A percentile compares a stretch with the other conserved stretches of the same genome.
phyloP scores from a whole-genome alignment of 2,329 filamentous ascomycete species.

The Nemania sp. region DNA sequence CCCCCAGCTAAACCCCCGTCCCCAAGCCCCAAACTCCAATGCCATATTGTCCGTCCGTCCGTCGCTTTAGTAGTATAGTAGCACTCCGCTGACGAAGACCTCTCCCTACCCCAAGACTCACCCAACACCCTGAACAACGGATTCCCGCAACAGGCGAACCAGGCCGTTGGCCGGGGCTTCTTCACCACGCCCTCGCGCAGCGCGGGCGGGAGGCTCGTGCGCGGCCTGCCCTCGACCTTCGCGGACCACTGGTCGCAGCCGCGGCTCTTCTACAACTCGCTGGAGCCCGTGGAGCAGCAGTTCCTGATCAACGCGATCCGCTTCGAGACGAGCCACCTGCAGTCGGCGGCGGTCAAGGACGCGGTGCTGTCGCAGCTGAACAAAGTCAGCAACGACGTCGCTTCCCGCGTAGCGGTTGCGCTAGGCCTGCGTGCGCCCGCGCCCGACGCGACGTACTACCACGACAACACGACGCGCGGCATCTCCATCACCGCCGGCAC shows the following conservation, averaged over 20 bases:
- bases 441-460: slow-evolving; percentile 68
- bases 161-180: slow-evolving; percentile 67
- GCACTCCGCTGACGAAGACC: slow-evolving; percentile 2
- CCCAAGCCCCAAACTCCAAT: not conserved
- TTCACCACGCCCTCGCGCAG: slow-evolving; percentile 67
- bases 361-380: slow-evolving; percentile 73
- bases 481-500: slow-evolving; percentile 63
- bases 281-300: slow-evolving; percentile 68
- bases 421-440: slow-evolving; percentile 63
- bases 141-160: slow-evolving; percentile 67
- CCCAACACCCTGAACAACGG: slow-evolving; percentile 70
- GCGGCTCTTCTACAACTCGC: slow-evolving; percentile 74
- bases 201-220: slow-evolving; percentile 57
- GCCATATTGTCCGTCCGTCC: too few species aligned
- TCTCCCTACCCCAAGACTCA: slow-evolving; percentile 47
- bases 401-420: slow-evolving; percentile 64
- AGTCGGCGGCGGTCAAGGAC: slow-evolving; percentile 60
- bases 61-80: not conserved
- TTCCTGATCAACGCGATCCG: slow-evolving; percentile 74
- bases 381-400: slow-evolving; percentile 68
- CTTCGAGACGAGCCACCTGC: slow-evolving; percentile 68
- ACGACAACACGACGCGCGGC: slow-evolving; percentile 66
- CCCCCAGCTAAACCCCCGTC: too few species aligned
- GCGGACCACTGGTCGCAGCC: slow-evolving; percentile 75
- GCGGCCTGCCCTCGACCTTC: slow-evolving; percentile 66